These are phyloP conservation scores for Boeremia lycopersici DNA, from an alignment of 2,329 filamentous ascomycete species.

Conservation along the genomic window DNA sequence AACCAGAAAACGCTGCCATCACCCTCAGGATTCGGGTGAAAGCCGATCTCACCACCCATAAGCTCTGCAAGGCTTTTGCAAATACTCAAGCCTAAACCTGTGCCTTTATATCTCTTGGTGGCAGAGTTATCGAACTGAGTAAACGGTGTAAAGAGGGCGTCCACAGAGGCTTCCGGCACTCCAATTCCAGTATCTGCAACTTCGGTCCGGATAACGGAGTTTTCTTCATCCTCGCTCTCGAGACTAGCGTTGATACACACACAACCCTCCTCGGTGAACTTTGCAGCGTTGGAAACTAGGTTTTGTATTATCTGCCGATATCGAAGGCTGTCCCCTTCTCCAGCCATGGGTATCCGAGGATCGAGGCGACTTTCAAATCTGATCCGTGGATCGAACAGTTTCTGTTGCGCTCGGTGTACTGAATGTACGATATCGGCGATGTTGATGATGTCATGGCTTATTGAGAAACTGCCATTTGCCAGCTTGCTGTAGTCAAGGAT, in stretches of 20 bases:
- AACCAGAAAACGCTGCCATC: constrained; percentile 61
- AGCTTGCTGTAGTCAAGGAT: constrained; percentile 72
- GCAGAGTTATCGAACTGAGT: constrained; percentile 61
- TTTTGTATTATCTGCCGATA: constrained; percentile 69
- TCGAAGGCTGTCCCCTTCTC: constrained; percentile 63
- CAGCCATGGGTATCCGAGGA: constrained; percentile 55
- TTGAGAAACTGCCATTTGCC: constrained; percentile 63
- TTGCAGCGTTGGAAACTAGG: constrained; percentile 64
- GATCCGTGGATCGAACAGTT: constrained; percentile 55
- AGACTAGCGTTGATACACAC: constrained; percentile 55
- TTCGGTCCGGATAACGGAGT: constrained; percentile 57
- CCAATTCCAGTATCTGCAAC: constrained; percentile 63
- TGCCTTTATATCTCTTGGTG: constrained; percentile 62
- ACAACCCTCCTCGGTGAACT: constrained; percentile 64
- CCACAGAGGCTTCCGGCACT: constrained; percentile 52
- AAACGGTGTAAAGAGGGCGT: constrained; percentile 62
- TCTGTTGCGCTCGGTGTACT: constrained; percentile 58
- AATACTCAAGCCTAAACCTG: constrained; percentile 63
- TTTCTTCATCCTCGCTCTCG: constrained; percentile 49
- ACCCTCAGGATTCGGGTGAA: constrained; percentile 53
- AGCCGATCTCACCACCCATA: constrained; percentile 62
- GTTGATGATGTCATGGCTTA: constrained; percentile 60
- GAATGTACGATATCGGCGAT: constrained; percentile 55
- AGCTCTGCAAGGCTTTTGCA: constrained; percentile 62
- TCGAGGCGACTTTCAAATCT: constrained; percentile 54